These are phyloP conservation scores for Ustilago lituana DNA, from an alignment of 1,284 basidiomycete species.

Conservation along the genomic window DNA sequence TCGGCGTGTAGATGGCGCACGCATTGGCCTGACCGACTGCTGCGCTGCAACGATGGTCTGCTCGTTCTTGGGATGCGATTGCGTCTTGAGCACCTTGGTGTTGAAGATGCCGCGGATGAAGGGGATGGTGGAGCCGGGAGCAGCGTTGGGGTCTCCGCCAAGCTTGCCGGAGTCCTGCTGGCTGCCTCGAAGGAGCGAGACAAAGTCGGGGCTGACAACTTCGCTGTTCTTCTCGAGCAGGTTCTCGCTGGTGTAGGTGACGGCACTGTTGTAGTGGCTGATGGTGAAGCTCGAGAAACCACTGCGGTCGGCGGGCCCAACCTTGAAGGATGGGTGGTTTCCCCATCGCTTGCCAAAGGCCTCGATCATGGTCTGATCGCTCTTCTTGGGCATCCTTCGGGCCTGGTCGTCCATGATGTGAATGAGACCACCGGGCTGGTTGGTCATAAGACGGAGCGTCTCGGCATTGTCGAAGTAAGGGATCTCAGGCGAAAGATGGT, in stretches of 20 bases:
- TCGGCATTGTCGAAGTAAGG: slow-evolving; percentile 92
- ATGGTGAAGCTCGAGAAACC: slow-evolving; percentile 89
- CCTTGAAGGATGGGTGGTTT: slow-evolving; percentile 83
- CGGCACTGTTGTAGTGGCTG: slow-evolving; percentile 88
- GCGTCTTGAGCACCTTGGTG: slow-evolving; percentile 84
- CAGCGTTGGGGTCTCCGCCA: slow-evolving; percentile 37
- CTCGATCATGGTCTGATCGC: slow-evolving; percentile 91
- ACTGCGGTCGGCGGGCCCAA: slow-evolving; percentile 72
- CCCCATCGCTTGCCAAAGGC: slow-evolving; percentile 93
- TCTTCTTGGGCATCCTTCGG: slow-evolving; percentile 84
- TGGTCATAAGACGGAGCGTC: slow-evolving; percentile 84
- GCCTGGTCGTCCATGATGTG: slow-evolving; percentile 99
- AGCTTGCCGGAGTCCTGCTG: slow-evolving; percentile 59
- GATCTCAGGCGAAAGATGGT: slow-evolving; percentile 76
- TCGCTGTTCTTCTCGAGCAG: slow-evolving; percentile 91
- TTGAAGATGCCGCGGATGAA: slow-evolving; percentile 92
- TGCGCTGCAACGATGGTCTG: slow-evolving; percentile 93
- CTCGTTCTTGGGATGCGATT: slow-evolving; percentile 88
- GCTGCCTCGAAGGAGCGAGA: slow-evolving; percentile 81
- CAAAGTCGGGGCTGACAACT: slow-evolving; percentile 89
- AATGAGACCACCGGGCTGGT: slow-evolving; percentile 87
- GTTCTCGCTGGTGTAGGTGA: slow-evolving; percentile 88
- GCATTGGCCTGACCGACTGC: slow-evolving; percentile 90
- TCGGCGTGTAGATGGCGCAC: slow-evolving; percentile 76
- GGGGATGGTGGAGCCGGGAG: slow-evolving; percentile 69